phyloP scores from a whole-genome alignment of 129 eudicot genomes.

The Arctium lappa region DNA sequence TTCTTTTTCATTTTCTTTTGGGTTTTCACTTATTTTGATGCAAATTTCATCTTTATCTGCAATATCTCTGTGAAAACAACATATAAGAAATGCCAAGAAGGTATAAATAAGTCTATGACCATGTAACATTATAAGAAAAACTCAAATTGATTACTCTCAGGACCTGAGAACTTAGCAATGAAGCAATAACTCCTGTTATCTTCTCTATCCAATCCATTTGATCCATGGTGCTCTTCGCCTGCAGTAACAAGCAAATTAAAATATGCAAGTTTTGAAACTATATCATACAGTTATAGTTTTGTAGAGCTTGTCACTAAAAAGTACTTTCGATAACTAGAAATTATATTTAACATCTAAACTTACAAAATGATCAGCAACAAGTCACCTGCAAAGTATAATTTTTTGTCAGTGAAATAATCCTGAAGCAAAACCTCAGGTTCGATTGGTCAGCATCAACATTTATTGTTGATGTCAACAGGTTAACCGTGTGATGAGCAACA shows the following conservation, averaged over 20 bases:
- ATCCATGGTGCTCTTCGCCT: too few relatives aligned
- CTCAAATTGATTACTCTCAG: too few relatives aligned
- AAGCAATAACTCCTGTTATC: too few relatives aligned
- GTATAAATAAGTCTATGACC: too few relatives aligned
- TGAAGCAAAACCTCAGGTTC: conserved; percentile 87
- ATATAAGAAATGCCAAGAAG: too few relatives aligned
- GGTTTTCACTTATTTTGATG: too few relatives aligned
- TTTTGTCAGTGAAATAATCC: conserved; percentile 94
- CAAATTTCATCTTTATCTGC: too few relatives aligned
- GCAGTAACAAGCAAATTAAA: conserved; percentile 27
- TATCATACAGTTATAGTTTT: not conserved
- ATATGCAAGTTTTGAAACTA: not conserved
- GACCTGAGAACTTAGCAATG: too few relatives aligned
- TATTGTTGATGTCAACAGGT: conserved; percentile 90
- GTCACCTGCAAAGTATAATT: conserved; percentile 87
- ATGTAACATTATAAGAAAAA: too few relatives aligned
- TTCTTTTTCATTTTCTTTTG: too few relatives aligned
- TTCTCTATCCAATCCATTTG: too few relatives aligned
- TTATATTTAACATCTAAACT: not conserved
- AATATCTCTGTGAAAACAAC: too few relatives aligned
- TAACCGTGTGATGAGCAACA: conserved; percentile 97
- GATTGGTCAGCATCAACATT: conserved; percentile 98
- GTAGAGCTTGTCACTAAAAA: not conserved
- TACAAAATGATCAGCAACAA: not conserved
- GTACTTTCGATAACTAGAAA: not conserved